Conservation (phyloP, 2,329 filamentous ascomycete genomes). For the Claviceps maximensis region DNA sequence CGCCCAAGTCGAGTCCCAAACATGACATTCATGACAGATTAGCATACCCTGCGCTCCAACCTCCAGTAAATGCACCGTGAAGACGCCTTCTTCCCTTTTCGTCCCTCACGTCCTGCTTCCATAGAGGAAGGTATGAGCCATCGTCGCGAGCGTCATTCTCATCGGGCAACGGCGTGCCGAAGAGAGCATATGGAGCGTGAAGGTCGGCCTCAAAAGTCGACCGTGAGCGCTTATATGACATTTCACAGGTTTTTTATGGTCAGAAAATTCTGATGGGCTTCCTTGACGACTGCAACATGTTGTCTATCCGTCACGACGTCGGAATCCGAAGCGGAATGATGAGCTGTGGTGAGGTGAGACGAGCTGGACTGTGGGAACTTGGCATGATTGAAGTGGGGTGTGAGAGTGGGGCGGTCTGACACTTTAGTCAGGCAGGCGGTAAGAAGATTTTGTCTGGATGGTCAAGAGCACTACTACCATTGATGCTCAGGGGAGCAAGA, state of each 20-base stretch:
- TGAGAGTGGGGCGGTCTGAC: neutral
- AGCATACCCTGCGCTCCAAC: constrained; percentile 84
- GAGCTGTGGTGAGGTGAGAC: neutral
- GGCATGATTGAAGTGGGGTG: neutral
- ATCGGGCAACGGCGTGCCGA: constrained; percentile 74
- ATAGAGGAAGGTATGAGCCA: constrained; percentile 84
- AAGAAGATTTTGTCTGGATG: too few species aligned
- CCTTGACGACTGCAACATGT: neutral
- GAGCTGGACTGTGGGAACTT: neutral
- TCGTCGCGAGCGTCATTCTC: constrained; percentile 73
- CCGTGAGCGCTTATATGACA: constrained; percentile 71
- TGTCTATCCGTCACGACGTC: neutral
- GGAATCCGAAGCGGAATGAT: neutral
- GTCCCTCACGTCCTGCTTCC: constrained; percentile 96
- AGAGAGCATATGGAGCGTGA: constrained; percentile 61
- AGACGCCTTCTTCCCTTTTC: constrained; percentile 81
- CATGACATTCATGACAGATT: neutral
- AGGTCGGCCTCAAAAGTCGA: constrained; percentile 66
- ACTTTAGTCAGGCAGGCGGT: neutral
- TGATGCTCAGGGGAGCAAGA: too few species aligned
- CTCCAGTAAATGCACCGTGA: constrained; percentile 92
- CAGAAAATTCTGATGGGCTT: neutral
- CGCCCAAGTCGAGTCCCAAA: neutral
- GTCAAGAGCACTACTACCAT: too few species aligned
- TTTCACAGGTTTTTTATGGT: constrained; percentile 22